Evolutionary conservation across 176 grass and related monocot species (phyloP).

Genomic region (Avena atlantica): DNA sequence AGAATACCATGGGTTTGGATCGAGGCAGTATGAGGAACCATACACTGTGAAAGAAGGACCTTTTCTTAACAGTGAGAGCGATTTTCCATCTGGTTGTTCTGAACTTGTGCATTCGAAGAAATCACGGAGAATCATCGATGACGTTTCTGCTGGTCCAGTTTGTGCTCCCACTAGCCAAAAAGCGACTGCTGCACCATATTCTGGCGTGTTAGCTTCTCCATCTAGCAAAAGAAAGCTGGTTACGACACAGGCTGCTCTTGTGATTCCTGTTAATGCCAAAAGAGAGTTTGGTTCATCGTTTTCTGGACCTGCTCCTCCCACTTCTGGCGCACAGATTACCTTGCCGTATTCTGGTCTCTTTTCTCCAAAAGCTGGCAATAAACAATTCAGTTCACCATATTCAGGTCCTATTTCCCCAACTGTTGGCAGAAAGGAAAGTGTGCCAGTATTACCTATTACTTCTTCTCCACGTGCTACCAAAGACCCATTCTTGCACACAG

Average conservation of each 20-base stretch:
- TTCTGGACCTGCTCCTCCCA: slow-evolving; percentile 42
- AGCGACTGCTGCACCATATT: slow-evolving; percentile 32
- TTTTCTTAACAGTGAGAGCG: slow-evolving; percentile 72
- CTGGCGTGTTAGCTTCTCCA: slow-evolving; percentile 28
- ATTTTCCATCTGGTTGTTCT: slow-evolving; percentile 70
- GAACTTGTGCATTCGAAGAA: slow-evolving; percentile 80
- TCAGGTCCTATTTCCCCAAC: slow-evolving; percentile 42
- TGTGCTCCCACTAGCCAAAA: slow-evolving; percentile 41
- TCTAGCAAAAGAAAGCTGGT: slow-evolving; percentile 39
- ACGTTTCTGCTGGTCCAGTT: slow-evolving; percentile 65
- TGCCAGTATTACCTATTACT: slow-evolving; percentile 11
- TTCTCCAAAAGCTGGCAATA: slow-evolving; percentile 42
- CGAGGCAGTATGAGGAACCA: slow-evolving; percentile 76
- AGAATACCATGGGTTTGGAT: slow-evolving; percentile 81
- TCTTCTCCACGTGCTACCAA: slow-evolving; percentile 45
- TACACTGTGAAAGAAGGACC: slow-evolving; percentile 89
- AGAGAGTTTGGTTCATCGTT: slow-evolving; percentile 16
- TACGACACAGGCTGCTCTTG: slow-evolving; percentile 35
- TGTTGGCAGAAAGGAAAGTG: slow-evolving; percentile 33
- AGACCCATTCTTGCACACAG: slow-evolving; percentile 5
- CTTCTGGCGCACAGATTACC: slow-evolving; percentile 40
- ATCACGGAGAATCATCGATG: slow-evolving; percentile 61
- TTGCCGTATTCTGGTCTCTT: slow-evolving; percentile 18
- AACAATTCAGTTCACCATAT: slow-evolving; percentile 40
- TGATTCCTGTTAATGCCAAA: slow-evolving; percentile 30